These are phyloP conservation scores for Thermomyces lanuginosus DNA, from an alignment of 2,329 filamentous ascomycete species.

Conservation along the genomic window DNA sequence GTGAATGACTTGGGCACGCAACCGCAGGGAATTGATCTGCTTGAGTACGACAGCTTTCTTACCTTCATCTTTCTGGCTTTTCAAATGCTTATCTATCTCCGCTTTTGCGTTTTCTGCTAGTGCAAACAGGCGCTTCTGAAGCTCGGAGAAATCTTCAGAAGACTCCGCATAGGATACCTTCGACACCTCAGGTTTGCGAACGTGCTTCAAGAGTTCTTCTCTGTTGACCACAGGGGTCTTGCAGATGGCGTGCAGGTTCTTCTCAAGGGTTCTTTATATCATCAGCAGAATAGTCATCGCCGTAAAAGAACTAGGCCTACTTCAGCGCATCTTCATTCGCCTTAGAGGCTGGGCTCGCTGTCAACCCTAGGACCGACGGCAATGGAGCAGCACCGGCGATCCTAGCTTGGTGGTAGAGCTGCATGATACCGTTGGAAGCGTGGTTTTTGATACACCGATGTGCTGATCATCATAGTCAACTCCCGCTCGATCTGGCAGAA, in stretches of 20 bases:
- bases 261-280: constrained; percentile 40
- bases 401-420: constrained; percentile 44
- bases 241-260: constrained; percentile 52
- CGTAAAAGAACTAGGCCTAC: constrained; percentile 12
- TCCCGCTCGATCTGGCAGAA: not conserved
- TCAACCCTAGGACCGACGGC: constrained; percentile 61
- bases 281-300: constrained; percentile 1
- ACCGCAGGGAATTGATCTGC: constrained; percentile 41
- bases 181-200: constrained; percentile 47
- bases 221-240: constrained; percentile 52
- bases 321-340: constrained; percentile 40
- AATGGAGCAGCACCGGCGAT: constrained; percentile 17
- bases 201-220: constrained; percentile 50
- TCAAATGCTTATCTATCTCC: constrained; percentile 37
- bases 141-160: constrained; percentile 5
- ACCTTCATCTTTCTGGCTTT: constrained; percentile 21
- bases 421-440: constrained; percentile 56
- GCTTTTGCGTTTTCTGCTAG: constrained; percentile 26
- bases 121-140: constrained; percentile 30
- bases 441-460: constrained; percentile 55
- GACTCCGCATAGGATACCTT: constrained; percentile 17
- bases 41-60: constrained; percentile 15
- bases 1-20: constrained; percentile 36
- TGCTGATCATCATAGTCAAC: constrained; percentile 26
- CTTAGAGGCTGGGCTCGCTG: constrained; percentile 59